These are phyloP conservation scores for Bipolaris gigantea DNA, from an alignment of 2,329 filamentous ascomycete species.

Conservation along the genomic window DNA sequence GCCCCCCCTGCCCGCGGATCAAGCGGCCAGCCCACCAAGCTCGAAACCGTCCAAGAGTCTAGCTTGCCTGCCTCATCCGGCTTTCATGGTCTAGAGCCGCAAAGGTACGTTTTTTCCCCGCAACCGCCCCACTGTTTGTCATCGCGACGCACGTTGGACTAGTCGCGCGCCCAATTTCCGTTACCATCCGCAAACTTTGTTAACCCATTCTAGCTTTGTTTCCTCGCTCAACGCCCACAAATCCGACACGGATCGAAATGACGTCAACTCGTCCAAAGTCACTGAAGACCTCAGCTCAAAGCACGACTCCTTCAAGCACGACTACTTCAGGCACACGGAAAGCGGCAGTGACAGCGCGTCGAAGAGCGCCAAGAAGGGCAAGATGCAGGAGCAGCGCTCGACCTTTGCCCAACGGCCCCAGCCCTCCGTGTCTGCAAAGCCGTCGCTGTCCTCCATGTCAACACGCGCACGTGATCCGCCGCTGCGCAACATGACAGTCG, in stretches of 20 bases:
- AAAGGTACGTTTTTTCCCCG: conserved; percentile 38
- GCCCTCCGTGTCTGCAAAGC: conserved; percentile 59
- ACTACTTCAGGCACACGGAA: conserved; percentile 50
- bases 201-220: conserved; percentile 27
- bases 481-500: conserved; percentile 89
- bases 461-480: conserved; percentile 72
- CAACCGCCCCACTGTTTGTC: conserved; percentile 34
- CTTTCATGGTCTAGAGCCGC: conserved; percentile 43
- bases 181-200: conserved; percentile 21
- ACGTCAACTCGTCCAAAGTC: conserved; percentile 50
- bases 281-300: conserved; percentile 52
- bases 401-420: conserved; percentile 48
- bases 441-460: conserved; percentile 69
- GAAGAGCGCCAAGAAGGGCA: conserved; percentile 30
- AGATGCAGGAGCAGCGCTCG: conserved; percentile 49
- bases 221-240: conserved; percentile 24
- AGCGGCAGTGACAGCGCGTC: conserved; percentile 67
- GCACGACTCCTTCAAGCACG: conserved; percentile 46
- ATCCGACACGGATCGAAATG: conserved; percentile 47
- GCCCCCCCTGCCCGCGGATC: conserved; percentile 54
- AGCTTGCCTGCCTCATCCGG: conserved; percentile 71
- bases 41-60: conserved; percentile 91
- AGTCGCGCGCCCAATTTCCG: conserved; percentile 21
- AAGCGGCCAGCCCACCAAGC: conserved; percentile 60
- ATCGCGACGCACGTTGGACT: conserved; percentile 30